Conservation (phyloP, 305 asterid species). For the Solanum hybrid region DNA sequence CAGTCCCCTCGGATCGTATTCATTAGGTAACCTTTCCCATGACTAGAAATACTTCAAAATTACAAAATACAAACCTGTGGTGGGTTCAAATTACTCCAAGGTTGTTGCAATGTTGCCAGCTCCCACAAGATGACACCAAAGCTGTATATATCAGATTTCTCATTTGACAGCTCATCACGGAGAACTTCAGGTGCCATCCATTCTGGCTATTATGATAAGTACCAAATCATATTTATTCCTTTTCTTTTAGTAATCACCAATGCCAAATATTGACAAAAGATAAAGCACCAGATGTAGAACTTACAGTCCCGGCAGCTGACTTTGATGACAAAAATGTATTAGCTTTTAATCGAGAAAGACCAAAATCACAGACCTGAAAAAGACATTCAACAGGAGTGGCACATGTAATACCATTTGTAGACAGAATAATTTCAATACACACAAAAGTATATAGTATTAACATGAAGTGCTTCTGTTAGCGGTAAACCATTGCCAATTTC, state of each 20-base stretch:
- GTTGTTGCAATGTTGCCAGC: conserved; percentile 79
- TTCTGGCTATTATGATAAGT: conserved; percentile 62
- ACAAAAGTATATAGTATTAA: not conserved
- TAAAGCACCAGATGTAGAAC: conserved; percentile 17
- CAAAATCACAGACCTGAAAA: conserved; percentile 91
- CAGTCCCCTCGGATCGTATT: not conserved
- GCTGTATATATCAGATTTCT: conserved; percentile 92
- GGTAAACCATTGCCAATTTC: not conserved
- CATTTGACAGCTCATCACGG: conserved; percentile 92
- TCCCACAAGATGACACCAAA: conserved; percentile 97
- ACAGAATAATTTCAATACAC: not conserved
- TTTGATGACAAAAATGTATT: conserved; percentile 95
- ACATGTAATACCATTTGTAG: not conserved
- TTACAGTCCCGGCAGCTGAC: conserved; percentile 98
- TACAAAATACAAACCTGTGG: conserved; percentile 66
- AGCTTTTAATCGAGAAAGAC: conserved; percentile 90
- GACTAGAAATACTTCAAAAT: not conserved
- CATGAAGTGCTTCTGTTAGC: not conserved
- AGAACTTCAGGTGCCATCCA: conserved; percentile 99
- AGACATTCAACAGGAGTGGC: not conserved
- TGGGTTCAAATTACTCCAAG: conserved; percentile 84
- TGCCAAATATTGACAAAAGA: not conserved
- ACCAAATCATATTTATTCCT: not conserved
- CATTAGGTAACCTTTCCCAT: not conserved
- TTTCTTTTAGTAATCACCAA: not conserved